Evolutionary conservation across 148 eudicot species (phyloP).

Genomic region (Camellia sinensis): DNA sequence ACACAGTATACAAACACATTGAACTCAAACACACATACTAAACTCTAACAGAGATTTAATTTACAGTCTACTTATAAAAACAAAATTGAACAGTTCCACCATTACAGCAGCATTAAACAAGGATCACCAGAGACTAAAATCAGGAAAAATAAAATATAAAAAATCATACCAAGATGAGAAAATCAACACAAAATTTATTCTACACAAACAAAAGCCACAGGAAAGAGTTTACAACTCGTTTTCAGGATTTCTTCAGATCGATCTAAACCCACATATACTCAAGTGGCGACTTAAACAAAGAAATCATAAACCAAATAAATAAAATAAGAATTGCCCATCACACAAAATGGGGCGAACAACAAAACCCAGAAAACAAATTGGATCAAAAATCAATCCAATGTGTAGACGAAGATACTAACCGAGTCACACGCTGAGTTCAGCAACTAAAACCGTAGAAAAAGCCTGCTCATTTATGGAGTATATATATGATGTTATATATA

Average conservation of each 20-base stretch:
- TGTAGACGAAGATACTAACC: conserved; percentile 12
- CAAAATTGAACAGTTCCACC: conserved; percentile 5
- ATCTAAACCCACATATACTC: conserved; percentile 18
- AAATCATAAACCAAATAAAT: neutral
- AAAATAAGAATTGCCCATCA: neutral
- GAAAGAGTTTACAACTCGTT: conserved; percentile 1
- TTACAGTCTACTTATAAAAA: neutral
- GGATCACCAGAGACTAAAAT: conserved; percentile 14
- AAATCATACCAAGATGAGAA: conserved; percentile 12
- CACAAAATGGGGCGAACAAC: neutral
- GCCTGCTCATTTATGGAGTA: conserved; percentile 11
- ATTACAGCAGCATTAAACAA: conserved; percentile 3
- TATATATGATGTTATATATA: neutral
- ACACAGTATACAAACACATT: neutral
- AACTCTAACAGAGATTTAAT: neutral
- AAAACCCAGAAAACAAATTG: conserved; percentile 24
- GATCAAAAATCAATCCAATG: conserved; percentile 14
- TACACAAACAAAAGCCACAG: neutral
- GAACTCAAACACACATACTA: neutral
- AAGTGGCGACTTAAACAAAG: neutral
- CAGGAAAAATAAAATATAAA: neutral
- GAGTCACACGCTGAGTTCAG: conserved; percentile 16
- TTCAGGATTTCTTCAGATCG: neutral
- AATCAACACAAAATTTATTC: conserved; percentile 4
- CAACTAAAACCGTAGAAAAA: neutral